Conservation (phyloP, 2,329 filamentous ascomycete genomes). For the Fusarium annulatum region DNA sequence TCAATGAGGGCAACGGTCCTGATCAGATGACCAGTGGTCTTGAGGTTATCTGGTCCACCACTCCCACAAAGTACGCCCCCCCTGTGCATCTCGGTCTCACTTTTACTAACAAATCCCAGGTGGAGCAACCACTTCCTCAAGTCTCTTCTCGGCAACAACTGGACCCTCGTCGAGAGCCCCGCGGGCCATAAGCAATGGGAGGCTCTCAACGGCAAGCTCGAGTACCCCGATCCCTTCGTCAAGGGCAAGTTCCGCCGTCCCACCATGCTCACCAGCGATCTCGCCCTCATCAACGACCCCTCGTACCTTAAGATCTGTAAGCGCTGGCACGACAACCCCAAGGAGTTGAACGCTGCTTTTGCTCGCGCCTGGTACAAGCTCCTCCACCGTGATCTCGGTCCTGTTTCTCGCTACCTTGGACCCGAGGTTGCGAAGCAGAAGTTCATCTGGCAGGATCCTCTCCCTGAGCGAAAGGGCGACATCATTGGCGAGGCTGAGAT, state of each 20-base stretch:
- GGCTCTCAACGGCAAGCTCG: slow-evolving; percentile 74
- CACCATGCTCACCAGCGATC: slow-evolving; percentile 81
- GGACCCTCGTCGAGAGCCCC: slow-evolving; percentile 80
- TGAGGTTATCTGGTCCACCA: slow-evolving; percentile 83
- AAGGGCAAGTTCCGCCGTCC: slow-evolving; percentile 77
- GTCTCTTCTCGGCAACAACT: slow-evolving; percentile 82
- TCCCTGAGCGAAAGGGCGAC: slow-evolving; percentile 69
- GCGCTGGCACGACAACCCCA: slow-evolving; percentile 74
- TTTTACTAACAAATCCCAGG: slow-evolving; percentile 17
- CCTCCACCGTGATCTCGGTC: slow-evolving; percentile 82
- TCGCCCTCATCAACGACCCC: slow-evolving; percentile 77
- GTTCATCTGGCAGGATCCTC: slow-evolving; percentile 79
- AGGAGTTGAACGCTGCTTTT: slow-evolving; percentile 76
- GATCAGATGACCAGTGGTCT: slow-evolving; percentile 81
- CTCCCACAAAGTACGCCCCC: slow-evolving; percentile 66
- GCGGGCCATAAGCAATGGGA: slow-evolving; percentile 79
- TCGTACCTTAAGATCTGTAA: slow-evolving; percentile 80
- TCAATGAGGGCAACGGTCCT: slow-evolving; percentile 73
- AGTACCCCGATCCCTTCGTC: slow-evolving; percentile 79
- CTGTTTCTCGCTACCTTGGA: slow-evolving; percentile 75
- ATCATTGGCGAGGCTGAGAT: slow-evolving; percentile 72
- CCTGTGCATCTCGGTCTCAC: accelerated
- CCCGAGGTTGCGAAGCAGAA: slow-evolving; percentile 78
- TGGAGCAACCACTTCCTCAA: slow-evolving; percentile 81
- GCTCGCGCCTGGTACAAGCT: slow-evolving; percentile 86